phyloP scores from a whole-genome alignment of 129 eudicot genomes.

The Calendula officinalis region DNA sequence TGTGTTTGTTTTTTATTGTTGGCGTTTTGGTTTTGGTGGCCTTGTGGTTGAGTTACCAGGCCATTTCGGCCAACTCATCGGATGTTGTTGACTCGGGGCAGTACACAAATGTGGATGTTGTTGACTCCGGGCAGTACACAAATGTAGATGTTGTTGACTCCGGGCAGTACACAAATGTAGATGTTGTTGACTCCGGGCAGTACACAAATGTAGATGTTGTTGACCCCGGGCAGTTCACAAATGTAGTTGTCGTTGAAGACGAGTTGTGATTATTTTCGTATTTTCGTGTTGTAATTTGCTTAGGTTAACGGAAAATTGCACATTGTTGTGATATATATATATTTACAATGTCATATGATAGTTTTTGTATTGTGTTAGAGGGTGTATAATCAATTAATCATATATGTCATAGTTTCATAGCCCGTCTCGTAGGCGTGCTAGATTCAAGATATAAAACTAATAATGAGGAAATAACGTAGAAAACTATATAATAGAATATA shows the following conservation, averaged over 20 bases:
- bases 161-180: conserved; percentile 21
- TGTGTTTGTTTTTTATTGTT: conserved; percentile 26
- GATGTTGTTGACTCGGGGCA: conserved; percentile 28
- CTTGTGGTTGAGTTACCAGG: conserved; percentile 38
- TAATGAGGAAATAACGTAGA: too few relatives aligned
- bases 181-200: conserved; percentile 28
- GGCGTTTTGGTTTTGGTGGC: conserved; percentile 32
- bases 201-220: conserved; percentile 32
- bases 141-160: conserved; percentile 26
- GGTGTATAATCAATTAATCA: neutral
- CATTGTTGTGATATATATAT: neutral
- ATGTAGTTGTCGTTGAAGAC: conserved; percentile 31
- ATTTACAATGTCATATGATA: neutral
- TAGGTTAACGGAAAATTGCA: neutral
- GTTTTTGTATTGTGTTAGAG: neutral
- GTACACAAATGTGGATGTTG: conserved; percentile 33
- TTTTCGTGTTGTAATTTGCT: neutral
- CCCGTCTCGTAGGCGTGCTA: too few relatives aligned
- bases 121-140: conserved; percentile 3
- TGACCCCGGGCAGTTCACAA: conserved; percentile 3
- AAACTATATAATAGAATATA: too few relatives aligned
- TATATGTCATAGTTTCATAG: too few relatives aligned
- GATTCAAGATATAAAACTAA: too few relatives aligned
- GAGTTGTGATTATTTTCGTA: conserved; percentile 19
- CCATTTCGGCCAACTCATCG: neutral